A percentile compares a stretch with the other conserved stretches of the same genome.
These are phyloP conservation scores for Kewa caespitosa DNA, from an alignment of 179 eudicot species.

Conservation along the genomic window DNA sequence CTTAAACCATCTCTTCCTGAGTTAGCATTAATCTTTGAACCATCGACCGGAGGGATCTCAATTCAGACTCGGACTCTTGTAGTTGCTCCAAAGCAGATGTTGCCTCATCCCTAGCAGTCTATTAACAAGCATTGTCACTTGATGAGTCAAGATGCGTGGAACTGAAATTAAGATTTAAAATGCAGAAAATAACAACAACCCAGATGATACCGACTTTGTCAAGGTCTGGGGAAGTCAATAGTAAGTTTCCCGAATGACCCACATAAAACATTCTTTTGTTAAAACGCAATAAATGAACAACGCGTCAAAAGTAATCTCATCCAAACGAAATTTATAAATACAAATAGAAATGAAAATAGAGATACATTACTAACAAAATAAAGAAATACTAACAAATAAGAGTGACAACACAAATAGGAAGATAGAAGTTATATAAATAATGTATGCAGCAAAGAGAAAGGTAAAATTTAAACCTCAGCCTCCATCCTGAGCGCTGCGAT, in stretches of 20 bases:
- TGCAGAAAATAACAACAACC: neutral
- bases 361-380: too few species aligned
- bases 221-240: too few species aligned
- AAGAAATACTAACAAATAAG: too few species aligned
- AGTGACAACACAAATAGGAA: too few species aligned
- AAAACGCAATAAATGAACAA: too few species aligned
- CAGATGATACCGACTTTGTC: too few species aligned
- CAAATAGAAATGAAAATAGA: too few species aligned
- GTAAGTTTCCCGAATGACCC: too few species aligned
- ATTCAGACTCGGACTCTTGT: constrained; percentile 55
- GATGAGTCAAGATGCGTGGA: constrained; percentile 9
- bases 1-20: constrained; percentile 82
- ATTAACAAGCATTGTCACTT: constrained; percentile 19
- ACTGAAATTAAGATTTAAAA: neutral
- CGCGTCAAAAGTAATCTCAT: too few species aligned
- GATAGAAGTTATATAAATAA: too few species aligned
- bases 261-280: too few species aligned
- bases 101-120: constrained; percentile 76
- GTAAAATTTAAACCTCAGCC: constrained; percentile 62
- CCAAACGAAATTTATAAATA: too few species aligned
- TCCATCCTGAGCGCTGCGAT: constrained; percentile 56
- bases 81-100: constrained; percentile 59
- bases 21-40: constrained; percentile 77
- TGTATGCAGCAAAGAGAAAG: neutral
- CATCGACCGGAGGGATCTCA: constrained; percentile 56